These are phyloP conservation scores for Aspergillus saccharolyticus DNA, from an alignment of 495 filamentous ascomycete species.

Conservation along the genomic window DNA sequence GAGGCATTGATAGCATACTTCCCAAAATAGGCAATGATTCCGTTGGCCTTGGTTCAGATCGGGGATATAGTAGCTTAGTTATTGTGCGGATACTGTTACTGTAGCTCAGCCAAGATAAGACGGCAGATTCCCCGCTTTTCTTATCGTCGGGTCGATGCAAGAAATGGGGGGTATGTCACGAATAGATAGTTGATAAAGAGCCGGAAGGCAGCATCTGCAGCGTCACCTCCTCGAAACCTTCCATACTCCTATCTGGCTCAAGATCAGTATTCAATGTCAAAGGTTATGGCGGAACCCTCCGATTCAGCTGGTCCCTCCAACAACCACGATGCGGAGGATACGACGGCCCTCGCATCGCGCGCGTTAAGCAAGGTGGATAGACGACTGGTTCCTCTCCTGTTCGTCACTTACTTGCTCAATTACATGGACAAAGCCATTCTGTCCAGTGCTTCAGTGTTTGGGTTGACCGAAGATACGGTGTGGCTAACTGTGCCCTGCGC, in stretches of 20 bases:
- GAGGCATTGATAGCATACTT: no score
- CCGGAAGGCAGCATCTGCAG: not conserved
- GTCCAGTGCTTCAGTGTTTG: slow-evolving; percentile 50
- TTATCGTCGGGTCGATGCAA: not conserved
- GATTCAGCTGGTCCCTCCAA: not conserved
- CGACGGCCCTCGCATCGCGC: not conserved
- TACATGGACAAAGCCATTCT: slow-evolving; percentile 52
- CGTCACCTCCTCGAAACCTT: no score
- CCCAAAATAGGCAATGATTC: no score
- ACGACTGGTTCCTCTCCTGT: slow-evolving; percentile 40
- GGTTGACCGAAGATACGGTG: slow-evolving; percentile 39
- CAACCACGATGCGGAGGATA: not conserved
- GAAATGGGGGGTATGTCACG: not conserved
- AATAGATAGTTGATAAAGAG: not conserved
- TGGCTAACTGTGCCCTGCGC: not conserved
- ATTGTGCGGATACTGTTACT: no score
- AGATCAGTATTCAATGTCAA: not conserved
- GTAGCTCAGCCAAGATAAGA: no score
- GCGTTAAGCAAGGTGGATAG: slow-evolving; percentile 42
- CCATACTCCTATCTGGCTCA: not conserved
- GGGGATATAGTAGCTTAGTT: not conserved
- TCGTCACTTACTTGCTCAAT: slow-evolving; percentile 32
- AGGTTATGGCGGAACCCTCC: not conserved
- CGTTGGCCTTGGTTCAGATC: no score
- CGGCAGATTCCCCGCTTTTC: not conserved